Evolutionary conservation across 2,329 filamentous ascomycete species (phyloP).

Genomic region (Colletotrichum spaethianum): DNA sequence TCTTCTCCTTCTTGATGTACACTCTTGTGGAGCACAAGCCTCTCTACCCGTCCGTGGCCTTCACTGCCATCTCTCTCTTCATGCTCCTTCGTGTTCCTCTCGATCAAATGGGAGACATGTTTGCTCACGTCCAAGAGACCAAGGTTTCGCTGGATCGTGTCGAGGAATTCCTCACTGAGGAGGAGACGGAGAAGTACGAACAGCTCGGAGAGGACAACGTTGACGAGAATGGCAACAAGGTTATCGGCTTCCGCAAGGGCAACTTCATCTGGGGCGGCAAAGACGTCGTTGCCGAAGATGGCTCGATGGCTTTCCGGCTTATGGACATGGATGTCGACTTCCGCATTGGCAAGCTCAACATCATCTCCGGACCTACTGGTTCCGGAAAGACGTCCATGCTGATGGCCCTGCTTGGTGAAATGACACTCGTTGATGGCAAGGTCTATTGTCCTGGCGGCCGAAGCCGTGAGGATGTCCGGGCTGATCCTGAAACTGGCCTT

Average conservation of each 20-base stretch:
- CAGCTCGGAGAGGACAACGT: slow-evolving; percentile 82
- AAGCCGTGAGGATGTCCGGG: slow-evolving; percentile 86
- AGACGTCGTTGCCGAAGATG: slow-evolving; percentile 72
- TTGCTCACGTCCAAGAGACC: slow-evolving; percentile 96
- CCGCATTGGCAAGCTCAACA: slow-evolving; percentile 87
- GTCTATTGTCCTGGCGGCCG: slow-evolving; percentile 89
- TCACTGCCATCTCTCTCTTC: slow-evolving; percentile 96
- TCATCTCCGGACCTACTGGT: slow-evolving; percentile 93
- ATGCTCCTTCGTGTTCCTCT: slow-evolving; percentile 92
- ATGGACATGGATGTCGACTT: slow-evolving; percentile 89
- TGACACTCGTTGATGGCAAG: slow-evolving; percentile 86
- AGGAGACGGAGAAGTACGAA: slow-evolving; percentile 95
- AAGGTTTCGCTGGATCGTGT: slow-evolving; percentile 98
- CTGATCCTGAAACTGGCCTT: slow-evolving; percentile 86
- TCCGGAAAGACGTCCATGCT: slow-evolving; percentile 96
- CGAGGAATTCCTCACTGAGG: slow-evolving; percentile 92
- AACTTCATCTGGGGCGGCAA: slow-evolving; percentile 91
- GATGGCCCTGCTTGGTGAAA: slow-evolving; percentile 96
- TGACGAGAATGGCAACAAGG: slow-evolving; percentile 77
- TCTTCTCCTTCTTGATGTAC: slow-evolving; percentile 95
- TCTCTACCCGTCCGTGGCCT: slow-evolving; percentile 91
- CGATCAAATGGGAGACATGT: slow-evolving; percentile 98
- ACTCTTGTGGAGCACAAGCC: slow-evolving; percentile 91
- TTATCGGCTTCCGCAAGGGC: slow-evolving; percentile 88
- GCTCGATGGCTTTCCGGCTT: slow-evolving; percentile 83